A percentile compares a stretch with the other conserved stretches of the same genome.
Evolutionary conservation across 495 filamentous ascomycete genomes (phyloP).

Genomic region (Thermochaetoides thermophila): DNA sequence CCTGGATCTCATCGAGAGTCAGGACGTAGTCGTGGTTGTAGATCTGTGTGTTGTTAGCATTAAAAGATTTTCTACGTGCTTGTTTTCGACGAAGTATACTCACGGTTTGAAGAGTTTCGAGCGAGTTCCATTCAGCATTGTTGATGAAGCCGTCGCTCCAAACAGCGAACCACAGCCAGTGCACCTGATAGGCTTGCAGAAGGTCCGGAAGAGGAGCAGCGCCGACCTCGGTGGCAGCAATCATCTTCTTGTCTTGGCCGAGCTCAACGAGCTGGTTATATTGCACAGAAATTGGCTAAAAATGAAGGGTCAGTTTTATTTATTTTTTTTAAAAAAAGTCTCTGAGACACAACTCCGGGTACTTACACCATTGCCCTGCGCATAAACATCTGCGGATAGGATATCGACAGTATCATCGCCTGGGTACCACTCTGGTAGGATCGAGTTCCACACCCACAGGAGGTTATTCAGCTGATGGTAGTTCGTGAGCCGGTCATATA

Average conservation of each 20-base stretch:
- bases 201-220: slow-evolving; percentile 27
- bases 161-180: slow-evolving; percentile 34
- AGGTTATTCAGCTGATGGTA: slow-evolving; percentile 30
- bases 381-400: slow-evolving; percentile 22
- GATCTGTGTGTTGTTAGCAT: slow-evolving; percentile 6
- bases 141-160: slow-evolving; percentile 29
- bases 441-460: slow-evolving; percentile 37
- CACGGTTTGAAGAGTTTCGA: slow-evolving; percentile 18
- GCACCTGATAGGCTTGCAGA: slow-evolving; percentile 25
- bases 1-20: slow-evolving; percentile 27
- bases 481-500: slow-evolving; percentile 29
- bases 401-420: slow-evolving; percentile 30
- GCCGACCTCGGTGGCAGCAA: slow-evolving; percentile 31
- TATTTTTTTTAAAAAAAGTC: background rate
- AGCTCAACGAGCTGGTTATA: slow-evolving; percentile 30
- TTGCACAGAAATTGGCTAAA: slow-evolving; percentile 23
- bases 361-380: slow-evolving; percentile 22
- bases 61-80: background rate
- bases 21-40: slow-evolving; percentile 25
- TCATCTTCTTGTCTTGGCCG: slow-evolving; percentile 30
- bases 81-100: background rate
- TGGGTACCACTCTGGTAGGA: slow-evolving; percentile 30
- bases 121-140: slow-evolving; percentile 21
- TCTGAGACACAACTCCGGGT: background rate
- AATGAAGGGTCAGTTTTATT: background rate